Base-by-base conservation (phyloP, 2,329 filamentous ascomycete genomes). In the Zelopaecilomyces penicillatus region DNA sequence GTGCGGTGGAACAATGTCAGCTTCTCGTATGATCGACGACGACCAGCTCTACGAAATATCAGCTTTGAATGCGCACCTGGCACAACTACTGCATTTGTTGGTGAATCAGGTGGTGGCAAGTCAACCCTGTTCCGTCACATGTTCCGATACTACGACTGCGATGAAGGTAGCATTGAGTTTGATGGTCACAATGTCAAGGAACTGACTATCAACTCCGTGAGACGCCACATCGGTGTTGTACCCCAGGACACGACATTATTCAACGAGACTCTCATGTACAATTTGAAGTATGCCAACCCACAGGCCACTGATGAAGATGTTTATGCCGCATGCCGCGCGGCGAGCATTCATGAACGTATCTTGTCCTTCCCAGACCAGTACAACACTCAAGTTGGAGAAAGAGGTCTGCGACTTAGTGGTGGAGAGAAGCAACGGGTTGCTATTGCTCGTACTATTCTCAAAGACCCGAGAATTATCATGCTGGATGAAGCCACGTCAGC, bases 161-260 rank as follows among this genome's bases (percentile, higher is more conserved):
- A 82, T 42, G 76, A 80, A 42, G 93, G 93, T 32, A 80, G 74
- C 57, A 95, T 97, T 46, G 78, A 84, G 58, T 73, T 98, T 44
- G 93, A 97, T 59, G 88, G 85, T 6, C 78, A 82, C 48, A 81
- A 96, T 59, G 86, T 96, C 40, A 81, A 86, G 62, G 82, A 89
- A 53, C 70, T 95, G 47, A 95, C 88, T 2, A 96, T 97, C 55
- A 87, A 96, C 65, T 95, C 89, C n/a, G 74, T 98, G 45, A 82
- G 93, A 53, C 78, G 79, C 48, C 85, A 90, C 61, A 96, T 98
- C 57, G 93, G 93, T 27, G 91, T 98, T 37, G 93, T 98, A 5
- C 93, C 93, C 1, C 93, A 98, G 64, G 93, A 98, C 57, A 96
- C 91, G 4, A 86, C 95, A 5, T 73, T 96, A 37, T 96, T 96